Conservation (phyloP, 345 rosid genomes). For the Pistacia integerrima region DNA sequence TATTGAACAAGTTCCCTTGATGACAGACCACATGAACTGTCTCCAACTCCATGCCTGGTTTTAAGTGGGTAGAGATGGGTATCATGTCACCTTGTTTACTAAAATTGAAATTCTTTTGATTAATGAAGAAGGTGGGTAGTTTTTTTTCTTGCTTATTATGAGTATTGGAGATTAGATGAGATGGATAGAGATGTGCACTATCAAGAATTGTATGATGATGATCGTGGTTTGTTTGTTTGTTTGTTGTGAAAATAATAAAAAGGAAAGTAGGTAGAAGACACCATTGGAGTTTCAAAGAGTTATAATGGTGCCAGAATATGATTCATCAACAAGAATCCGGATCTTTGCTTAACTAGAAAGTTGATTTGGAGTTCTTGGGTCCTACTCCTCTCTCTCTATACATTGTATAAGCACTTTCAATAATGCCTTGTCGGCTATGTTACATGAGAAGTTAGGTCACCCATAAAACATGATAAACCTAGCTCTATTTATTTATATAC, state of each 20-base stretch:
- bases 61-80: slow-evolving; percentile 64
- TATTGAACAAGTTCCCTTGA: slow-evolving; percentile 36
- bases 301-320: slow-evolving; percentile 62
- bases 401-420: slow-evolving; percentile 54
- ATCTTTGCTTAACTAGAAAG: slow-evolving; percentile 75
- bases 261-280: slow-evolving; percentile 45
- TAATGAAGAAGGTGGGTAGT: slow-evolving; percentile 35
- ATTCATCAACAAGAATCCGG: slow-evolving; percentile 68
- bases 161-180: slow-evolving; percentile 24
- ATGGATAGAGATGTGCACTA: slow-evolving; percentile 58
- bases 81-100: slow-evolving; percentile 74
- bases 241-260: slow-evolving; percentile 11
- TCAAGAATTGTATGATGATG: slow-evolving; percentile 30
- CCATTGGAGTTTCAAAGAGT: slow-evolving; percentile 41
- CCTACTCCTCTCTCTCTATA: slow-evolving; percentile 30
- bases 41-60: slow-evolving; percentile 75
- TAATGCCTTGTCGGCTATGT: slow-evolving; percentile 75
- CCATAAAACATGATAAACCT: slow-evolving; percentile 45
- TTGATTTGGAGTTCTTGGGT: slow-evolving; percentile 52
- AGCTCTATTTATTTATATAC: neutral
- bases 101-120: slow-evolving; percentile 37
- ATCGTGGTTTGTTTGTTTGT: slow-evolving; percentile 17
- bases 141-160: slow-evolving; percentile 36
- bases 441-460: slow-evolving; percentile 58
- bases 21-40: slow-evolving; percentile 81